Base-by-base conservation (phyloP, 2,329 filamentous ascomycete species). In the Elsinoe fawcettii region DNA sequence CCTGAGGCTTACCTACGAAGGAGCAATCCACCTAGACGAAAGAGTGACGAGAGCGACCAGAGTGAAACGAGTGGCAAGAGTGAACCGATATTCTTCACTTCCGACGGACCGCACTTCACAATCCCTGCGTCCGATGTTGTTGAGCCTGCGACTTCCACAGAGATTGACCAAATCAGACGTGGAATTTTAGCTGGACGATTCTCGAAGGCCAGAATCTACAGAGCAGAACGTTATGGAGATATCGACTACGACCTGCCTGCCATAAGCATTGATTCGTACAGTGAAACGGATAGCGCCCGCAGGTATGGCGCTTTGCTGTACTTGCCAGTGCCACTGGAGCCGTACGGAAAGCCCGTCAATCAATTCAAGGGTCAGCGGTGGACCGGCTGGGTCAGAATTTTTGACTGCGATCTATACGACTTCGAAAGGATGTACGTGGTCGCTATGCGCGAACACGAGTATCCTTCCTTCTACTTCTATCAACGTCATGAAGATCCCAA, bases 161-260 rank as follows among this genome's bases (percentile, higher is more conserved):
- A 46, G 25, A 20, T 25, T 5, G 12, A 7, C 3, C 20, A 23
- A 20, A 18, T 46, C 11, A 18, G 41, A 25, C 41, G 25, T 9
- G 41, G 41, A 3, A 46, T 22, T 14, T n/a, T 46, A 18, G 12
- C 18, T 12, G 41, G 41, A 14, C 41, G 41, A 23, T 46, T 46
- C 22, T 22, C 41, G 12, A 11, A 11, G n/a, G 47, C 32, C 9
- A 18, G 12, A n/a, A 37, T 51, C 5, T 34, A 22, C 11, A 32
- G 16, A 18, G 47, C 32, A 5, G 47, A 37, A 4, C 14, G 3
- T 12, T 51, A 34, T 34, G 47, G 47, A 14, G 12, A 3, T 34
- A 11, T 51, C 5, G 16, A 59, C 27, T 30, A 55, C 57, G 57
- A 56, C 43, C 34, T 59, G 43, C 41, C 41, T 9, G 41, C 41